Base-by-base conservation (phyloP, 139 green algal genomes). In the Chlorella sp. region DNA sequence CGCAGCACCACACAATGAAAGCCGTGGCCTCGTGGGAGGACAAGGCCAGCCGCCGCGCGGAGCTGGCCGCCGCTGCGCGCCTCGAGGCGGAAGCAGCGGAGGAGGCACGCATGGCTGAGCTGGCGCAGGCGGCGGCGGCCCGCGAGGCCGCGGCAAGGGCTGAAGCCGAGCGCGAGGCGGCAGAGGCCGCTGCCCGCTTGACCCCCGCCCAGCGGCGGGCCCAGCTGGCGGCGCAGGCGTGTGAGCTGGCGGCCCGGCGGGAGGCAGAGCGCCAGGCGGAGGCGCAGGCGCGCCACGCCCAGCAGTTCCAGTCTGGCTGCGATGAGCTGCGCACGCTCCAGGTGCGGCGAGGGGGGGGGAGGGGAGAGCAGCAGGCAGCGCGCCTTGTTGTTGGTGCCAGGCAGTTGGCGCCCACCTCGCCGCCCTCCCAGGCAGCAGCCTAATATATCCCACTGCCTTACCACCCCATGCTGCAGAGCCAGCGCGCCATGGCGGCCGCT, bases 231-330 rank as follows among this genome's bases (percentile, higher is more conserved):
- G 63, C 67, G 12, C 83, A 74, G 34, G 87, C 87, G 2, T 62
- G 82, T 2, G 51, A 39, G 47, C 78, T 90, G 71, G 87, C 87
- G 39, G 87, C 76, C 34, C 56, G 47, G 11, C 73, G 71, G 18
- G 78, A 88, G 62, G 47, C 75, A 57, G 87, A 86, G 44, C 64
- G 87, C 20, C 69, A 73, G 20, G 41, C 51, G n/a, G n/a, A 78
- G 23, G 87, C 78, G 16, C 51, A 87, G 57, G 44, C 71, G 18
- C 73, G 83, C 47, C 65, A 81, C 60, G 83, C 79, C 34, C 87
- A 88, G 78, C 83, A 88, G 83, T 90, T 90, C 72, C 69, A 38
- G 1, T 38, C 57, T 28, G 71, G 55, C n/a, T 90, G 87, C 68
- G 87, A 90, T 38, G n/a, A 75, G 70, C 71, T 90, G 60, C 83